These are phyloP conservation scores for Prunus persica DNA, from an alignment of 306 rosid species.

Conservation along the genomic window DNA sequence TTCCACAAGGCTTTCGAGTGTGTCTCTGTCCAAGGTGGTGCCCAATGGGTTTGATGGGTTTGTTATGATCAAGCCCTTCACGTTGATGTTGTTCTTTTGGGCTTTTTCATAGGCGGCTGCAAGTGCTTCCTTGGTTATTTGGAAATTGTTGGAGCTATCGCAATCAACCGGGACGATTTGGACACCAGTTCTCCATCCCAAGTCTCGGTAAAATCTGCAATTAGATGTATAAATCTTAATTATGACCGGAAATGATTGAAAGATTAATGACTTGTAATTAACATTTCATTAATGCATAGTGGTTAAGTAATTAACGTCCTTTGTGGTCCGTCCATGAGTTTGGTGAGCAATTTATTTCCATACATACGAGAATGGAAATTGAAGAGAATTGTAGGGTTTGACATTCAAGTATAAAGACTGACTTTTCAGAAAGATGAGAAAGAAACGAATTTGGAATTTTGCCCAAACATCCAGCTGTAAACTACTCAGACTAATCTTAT, in stretches of 20 bases:
- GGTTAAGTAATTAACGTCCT: too few relatives aligned
- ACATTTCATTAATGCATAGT: background rate
- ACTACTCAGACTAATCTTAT: background rate
- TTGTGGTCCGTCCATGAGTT: background rate
- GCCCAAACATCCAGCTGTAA: background rate
- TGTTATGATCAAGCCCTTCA: conserved; percentile 74
- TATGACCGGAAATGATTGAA: background rate
- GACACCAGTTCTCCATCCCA: conserved; percentile 74
- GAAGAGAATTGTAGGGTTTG: background rate
- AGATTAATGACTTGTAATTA: background rate
- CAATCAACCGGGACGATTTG: conserved; percentile 64
- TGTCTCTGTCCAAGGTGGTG: conserved; percentile 51
- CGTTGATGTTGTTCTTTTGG: conserved; percentile 44
- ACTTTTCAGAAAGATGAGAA: background rate
- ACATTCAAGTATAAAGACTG: background rate
- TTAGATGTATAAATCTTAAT: background rate
- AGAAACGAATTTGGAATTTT: background rate
- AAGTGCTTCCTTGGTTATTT: conserved; percentile 56
- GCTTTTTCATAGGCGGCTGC: conserved; percentile 69
- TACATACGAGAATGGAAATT: background rate
- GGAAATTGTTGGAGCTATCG: conserved; percentile 71
- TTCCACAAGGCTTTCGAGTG: conserved; percentile 56
- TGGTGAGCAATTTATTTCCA: background rate
- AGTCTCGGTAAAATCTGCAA: conserved; percentile 67
- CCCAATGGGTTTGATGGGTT: conserved; percentile 95